phyloP scores from a whole-genome alignment of 1,139 yeast genomes.

The Pneumocystis wakefieldiae region DNA sequence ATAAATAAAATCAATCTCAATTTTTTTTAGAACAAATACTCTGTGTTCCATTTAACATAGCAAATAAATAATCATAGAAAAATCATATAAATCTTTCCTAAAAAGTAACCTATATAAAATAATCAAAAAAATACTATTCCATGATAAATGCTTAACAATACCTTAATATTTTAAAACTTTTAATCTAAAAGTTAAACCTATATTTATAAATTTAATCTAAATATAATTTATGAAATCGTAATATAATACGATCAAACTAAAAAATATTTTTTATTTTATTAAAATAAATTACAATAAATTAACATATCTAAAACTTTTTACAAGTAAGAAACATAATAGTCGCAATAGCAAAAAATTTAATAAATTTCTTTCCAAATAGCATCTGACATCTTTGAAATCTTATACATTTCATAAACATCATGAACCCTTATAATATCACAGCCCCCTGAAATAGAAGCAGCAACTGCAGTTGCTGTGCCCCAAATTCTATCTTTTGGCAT shows the following conservation, averaged over 20 bases:
- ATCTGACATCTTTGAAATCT: slow-evolving; percentile 58
- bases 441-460: slow-evolving; percentile 59
- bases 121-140: neutral
- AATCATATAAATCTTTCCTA: neutral
- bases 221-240: neutral
- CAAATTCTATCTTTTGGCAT: slow-evolving; percentile 45
- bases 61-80: neutral
- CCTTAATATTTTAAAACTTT: neutral
- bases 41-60: neutral
- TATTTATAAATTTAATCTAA: neutral
- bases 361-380: slow-evolving; percentile 39
- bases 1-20: neutral
- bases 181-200: neutral
- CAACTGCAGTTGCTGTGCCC: slow-evolving; percentile 65
- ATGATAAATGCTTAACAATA: neutral
- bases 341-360: neutral
- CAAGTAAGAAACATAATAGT: neutral
- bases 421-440: slow-evolving; percentile 82
- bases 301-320: neutral
- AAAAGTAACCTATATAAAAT: neutral
- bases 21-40: neutral
- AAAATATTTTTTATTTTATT: neutral
- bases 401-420: slow-evolving; percentile 53
- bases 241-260: no score
- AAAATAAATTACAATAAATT: neutral